A percentile compares a stretch with the other conserved stretches of the same genome.
These are phyloP conservation scores for Gynochthodes officinalis DNA, from an alignment of 257 asterid species.

Conservation along the genomic window DNA sequence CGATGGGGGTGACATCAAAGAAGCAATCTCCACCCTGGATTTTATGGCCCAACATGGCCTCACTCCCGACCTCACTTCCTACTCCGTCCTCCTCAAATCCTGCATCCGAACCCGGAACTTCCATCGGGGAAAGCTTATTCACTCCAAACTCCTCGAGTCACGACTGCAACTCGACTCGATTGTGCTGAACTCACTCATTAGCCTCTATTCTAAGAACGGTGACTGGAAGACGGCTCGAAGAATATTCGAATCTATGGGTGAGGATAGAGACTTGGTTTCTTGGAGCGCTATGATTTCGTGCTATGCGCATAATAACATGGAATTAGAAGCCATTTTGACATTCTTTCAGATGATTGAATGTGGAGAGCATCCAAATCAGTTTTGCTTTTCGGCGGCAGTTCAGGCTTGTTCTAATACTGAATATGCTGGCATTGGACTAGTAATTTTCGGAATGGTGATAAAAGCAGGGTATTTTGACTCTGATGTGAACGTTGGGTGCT, in stretches of 20 bases:
- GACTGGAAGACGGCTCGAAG: slow-evolving; percentile 54
- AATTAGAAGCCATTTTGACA: slow-evolving; percentile 43
- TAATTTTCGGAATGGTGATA: slow-evolving; percentile 57
- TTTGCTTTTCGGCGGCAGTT: slow-evolving; percentile 64
- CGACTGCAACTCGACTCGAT: slow-evolving; percentile 48
- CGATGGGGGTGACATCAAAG: slow-evolving; percentile 49
- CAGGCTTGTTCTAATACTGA: slow-evolving; percentile 62
- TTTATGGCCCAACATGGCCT: slow-evolving; percentile 52
- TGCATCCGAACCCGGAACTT: slow-evolving; percentile 77
- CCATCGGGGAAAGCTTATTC: slow-evolving; percentile 48
- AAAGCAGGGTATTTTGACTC: slow-evolving; percentile 74
- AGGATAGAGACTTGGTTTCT: slow-evolving; percentile 64
- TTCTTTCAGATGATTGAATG: slow-evolving; percentile 63
- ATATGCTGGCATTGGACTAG: slow-evolving; percentile 53
- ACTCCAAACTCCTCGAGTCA: slow-evolving; percentile 50
- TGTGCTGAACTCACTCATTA: slow-evolving; percentile 78
- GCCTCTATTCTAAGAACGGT: slow-evolving; percentile 71
- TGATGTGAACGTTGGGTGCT: slow-evolving; percentile 86
- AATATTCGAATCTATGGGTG: slow-evolving; percentile 59
- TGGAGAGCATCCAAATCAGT: slow-evolving; percentile 76
- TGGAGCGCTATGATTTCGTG: slow-evolving; percentile 96
- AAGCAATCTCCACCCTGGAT: slow-evolving; percentile 74
- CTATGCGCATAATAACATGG: slow-evolving; percentile 49
- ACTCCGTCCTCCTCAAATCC: slow-evolving; percentile 82
- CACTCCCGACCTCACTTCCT: slow-evolving; percentile 67